These are phyloP conservation scores for Euphrasia confusa DNA, from an alignment of 257 asterid genomes.

Conservation along the genomic window DNA sequence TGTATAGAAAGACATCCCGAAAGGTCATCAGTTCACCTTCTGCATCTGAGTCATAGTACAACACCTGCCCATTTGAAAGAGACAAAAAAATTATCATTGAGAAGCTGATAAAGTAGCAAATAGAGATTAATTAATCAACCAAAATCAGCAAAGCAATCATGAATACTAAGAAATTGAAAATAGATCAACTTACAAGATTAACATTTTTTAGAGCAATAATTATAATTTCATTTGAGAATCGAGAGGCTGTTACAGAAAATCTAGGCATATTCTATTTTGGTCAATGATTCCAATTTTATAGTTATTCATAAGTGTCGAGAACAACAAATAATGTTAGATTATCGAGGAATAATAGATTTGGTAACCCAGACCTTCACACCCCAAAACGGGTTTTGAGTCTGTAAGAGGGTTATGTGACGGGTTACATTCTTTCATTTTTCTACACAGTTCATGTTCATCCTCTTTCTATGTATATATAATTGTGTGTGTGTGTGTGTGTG, in stretches of 20 bases:
- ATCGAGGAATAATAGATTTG: background rate
- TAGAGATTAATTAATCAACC: background rate
- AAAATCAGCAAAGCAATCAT: constrained; percentile 14
- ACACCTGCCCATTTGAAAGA: constrained; percentile 47
- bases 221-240: background rate
- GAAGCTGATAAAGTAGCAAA: background rate
- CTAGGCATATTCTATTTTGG: background rate
- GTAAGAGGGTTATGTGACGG: background rate
- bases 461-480: no score
- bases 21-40: constrained; percentile 81
- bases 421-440: background rate
- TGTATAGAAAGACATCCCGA: constrained; percentile 78
- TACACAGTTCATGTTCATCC: no score
- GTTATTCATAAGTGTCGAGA: background rate
- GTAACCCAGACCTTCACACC: background rate
- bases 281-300: background rate
- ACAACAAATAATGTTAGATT: background rate
- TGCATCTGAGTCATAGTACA: constrained; percentile 74
- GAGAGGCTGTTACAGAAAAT: constrained; percentile 7
- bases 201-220: constrained; percentile 8
- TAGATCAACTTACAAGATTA: background rate
- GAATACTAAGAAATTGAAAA: background rate
- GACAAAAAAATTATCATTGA: constrained; percentile 21
- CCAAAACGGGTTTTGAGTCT: no score
- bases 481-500: no score